Evolutionary conservation across 768 basidiomycete genomes (phyloP).

Genomic region (Suillus clintonianus): DNA sequence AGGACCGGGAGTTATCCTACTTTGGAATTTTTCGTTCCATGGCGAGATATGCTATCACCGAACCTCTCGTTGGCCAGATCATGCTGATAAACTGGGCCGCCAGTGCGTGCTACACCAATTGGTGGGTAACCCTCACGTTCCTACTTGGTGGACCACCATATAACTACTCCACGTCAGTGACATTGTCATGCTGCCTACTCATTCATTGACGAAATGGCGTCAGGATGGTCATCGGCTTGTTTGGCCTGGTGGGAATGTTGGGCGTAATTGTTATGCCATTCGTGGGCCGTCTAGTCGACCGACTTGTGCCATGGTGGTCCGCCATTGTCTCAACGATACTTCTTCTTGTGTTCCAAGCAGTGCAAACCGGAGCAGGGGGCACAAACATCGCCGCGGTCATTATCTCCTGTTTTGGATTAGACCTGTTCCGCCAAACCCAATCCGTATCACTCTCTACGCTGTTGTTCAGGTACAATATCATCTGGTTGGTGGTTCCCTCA

Average conservation of each 20-base stretch:
- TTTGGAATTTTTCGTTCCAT: slow-evolving; percentile 36
- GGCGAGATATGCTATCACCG: slow-evolving; percentile 39
- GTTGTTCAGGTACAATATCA: background rate
- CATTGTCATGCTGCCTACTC: background rate
- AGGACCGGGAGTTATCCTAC: slow-evolving; percentile 39
- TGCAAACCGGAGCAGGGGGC: slow-evolving; percentile 41
- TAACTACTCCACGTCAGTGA: slow-evolving; percentile 33
- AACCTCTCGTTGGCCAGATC: slow-evolving; percentile 43
- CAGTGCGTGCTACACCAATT: slow-evolving; percentile 32
- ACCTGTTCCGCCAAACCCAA: slow-evolving; percentile 20
- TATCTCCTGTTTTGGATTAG: slow-evolving; percentile 42
- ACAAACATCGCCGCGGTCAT: slow-evolving; percentile 39
- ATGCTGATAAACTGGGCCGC: slow-evolving; percentile 24
- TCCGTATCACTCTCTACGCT: background rate
- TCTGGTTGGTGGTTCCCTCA: too few relatives aligned
- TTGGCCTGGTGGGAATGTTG: slow-evolving; percentile 47
- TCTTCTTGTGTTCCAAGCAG: slow-evolving; percentile 26
- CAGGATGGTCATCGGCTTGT: slow-evolving; percentile 44
- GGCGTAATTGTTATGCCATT: slow-evolving; percentile 33
- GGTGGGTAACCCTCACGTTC: slow-evolving; percentile 48
- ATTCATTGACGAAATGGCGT: slow-evolving; percentile 12
- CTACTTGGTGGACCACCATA: slow-evolving; percentile 44
- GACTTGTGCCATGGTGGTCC: slow-evolving; percentile 44
- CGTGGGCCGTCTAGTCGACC: slow-evolving; percentile 26
- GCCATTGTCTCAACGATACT: slow-evolving; percentile 36